Percentiles rank a stretch among this genome's conserved stretches.
Conservation (phyloP, 2,329 filamentous ascomycete genomes). For the Dendrostoma leiphaemia region DNA sequence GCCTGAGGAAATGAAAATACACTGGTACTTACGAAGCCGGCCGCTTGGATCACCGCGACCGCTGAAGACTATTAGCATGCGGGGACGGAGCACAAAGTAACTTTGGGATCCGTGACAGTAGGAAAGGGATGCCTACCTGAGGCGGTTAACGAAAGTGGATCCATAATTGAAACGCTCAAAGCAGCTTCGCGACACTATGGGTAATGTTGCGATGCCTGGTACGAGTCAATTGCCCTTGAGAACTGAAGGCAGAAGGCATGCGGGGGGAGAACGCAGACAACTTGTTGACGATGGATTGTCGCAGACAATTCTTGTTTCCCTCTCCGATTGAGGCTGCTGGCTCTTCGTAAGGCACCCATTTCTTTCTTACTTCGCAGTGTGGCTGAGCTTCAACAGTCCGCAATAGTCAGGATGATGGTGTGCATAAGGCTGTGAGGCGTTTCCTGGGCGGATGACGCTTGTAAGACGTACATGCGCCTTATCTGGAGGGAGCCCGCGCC, state of each 20-base stretch:
- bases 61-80: no score
- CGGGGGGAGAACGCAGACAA: no score
- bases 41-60: conserved; percentile 14
- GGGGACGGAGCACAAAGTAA: no score
- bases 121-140: no score
- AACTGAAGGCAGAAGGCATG: not conserved
- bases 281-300: no score
- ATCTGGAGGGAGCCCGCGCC: not conserved
- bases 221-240: not conserved
- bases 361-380: not conserved
- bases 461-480: not conserved
- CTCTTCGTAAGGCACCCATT: no score
- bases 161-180: conserved; percentile 1
- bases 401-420: no score
- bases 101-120: no score
- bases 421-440: not conserved
- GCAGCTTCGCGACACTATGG: not conserved
- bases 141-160: conserved; percentile 14
- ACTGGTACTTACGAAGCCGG: conserved; percentile 15
- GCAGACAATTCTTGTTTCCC: not conserved
- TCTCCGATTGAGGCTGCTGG: no score
- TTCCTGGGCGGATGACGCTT: not conserved
- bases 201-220: not conserved
- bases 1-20: not conserved
- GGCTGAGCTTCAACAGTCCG: conserved; percentile 1